These are phyloP conservation scores for Coffea eugenioides DNA, from an alignment of 257 asterid species.

Conservation along the genomic window DNA sequence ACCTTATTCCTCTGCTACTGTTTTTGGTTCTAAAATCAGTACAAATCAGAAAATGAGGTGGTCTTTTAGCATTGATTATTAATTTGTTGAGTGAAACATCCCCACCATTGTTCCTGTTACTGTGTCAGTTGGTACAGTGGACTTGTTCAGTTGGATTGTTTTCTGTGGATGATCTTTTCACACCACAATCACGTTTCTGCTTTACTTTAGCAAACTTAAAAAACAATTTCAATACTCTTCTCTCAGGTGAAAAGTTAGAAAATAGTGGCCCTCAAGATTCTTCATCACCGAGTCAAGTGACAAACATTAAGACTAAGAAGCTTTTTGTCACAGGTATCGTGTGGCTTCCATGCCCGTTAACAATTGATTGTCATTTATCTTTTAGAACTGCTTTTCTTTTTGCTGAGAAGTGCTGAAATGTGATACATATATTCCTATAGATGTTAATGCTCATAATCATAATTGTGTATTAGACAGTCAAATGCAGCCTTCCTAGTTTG, in stretches of 20 bases:
- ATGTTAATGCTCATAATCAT: neutral
- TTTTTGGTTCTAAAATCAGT: neutral
- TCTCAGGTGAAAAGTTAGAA: conserved; percentile 36
- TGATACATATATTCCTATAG: neutral
- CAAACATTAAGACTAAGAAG: conserved; percentile 73
- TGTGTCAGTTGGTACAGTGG: neutral
- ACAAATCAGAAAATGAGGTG: neutral
- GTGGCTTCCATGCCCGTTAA: conserved; percentile 6
- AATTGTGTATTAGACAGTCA: too few relatives aligned
- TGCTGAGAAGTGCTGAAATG: neutral
- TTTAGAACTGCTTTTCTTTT: neutral
- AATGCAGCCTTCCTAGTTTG: neutral
- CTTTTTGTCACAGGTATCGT: conserved; percentile 80
- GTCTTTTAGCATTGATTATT: too few relatives aligned
- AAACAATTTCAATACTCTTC: neutral
- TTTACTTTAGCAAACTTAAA: neutral
- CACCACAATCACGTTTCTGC: neutral
- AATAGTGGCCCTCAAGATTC: conserved; percentile 31
- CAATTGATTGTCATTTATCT: neutral
- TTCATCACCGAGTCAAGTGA: conserved; percentile 36
- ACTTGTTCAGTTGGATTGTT: neutral
- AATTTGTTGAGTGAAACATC: neutral
- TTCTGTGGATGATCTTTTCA: neutral
- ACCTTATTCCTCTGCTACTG: neutral
- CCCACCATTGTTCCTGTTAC: neutral